Base-by-base conservation (phyloP, 75 land plant species). In the Pseudotsuga menziesii region DNA sequence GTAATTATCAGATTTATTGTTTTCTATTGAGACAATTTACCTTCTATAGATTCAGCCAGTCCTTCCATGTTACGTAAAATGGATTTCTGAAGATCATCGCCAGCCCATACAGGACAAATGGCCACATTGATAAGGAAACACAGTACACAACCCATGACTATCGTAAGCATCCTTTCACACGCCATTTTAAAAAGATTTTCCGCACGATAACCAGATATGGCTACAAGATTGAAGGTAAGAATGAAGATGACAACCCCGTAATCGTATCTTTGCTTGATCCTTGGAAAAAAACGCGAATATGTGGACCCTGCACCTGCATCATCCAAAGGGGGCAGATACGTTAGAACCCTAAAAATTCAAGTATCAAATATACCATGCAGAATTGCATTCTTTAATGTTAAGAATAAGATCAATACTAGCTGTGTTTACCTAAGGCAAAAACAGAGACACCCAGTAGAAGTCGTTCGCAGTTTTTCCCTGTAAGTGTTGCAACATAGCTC, bases 1-100 rank as follows among this genome's bases (percentile, higher is more conserved):
- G 5, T 41, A 41, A 41, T 41, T 41, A 41, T 29, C 32, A 0
- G 1, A 29, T 29, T 29, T 0, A 29, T 41, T 41, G 44, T 41
- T 41, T 4, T 4, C 6, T 23, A 4, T 8, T 22, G 0, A 41
- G 3, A 5, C 25, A 72, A 17, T 2, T 41, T 41, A 41, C 27
- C 91, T 82, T 86, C 84, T 22, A 89, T 66, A 14, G 84, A 81
- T 29, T 25, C 27, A 11, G 88, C 83, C 9, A 89, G 77, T 4
- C 48, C 48, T 44, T 44, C 48, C 8, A 44, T 5, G 48, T 44
- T 44, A 5, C 0, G 48, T 44, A 44, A 5, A 44, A 44, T 44
- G 8, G 8, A 44, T 6, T 44, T 44, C 9, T 44, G 48, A 44
- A 44, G 48, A 5, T 44, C 48, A 6, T 44, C 48, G 6, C 48